Base-by-base conservation (phyloP, 2,329 filamentous ascomycete species). In the Colletotrichum zoysiae region DNA sequence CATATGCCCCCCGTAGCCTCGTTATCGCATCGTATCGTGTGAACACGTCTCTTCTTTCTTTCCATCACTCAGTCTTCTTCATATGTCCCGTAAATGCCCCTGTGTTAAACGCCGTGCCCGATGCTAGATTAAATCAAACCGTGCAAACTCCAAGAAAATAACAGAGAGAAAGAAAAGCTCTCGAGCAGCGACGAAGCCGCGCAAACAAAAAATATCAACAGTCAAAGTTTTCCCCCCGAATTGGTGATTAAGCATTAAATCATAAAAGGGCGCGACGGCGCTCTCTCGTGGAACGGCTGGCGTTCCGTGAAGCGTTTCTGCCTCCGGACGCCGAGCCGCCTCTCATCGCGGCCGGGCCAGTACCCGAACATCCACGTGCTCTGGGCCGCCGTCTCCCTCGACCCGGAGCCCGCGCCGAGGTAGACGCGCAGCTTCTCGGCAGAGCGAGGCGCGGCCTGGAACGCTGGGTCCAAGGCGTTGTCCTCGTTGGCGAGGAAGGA, bases 401-500 rank as follows among this genome's bases (percentile, higher is more conserved):
- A 97, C 83, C 53, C 92, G 85, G 0, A 55, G 0, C 69, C 59
- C n/a, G 59, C 69, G 12, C 65, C 65, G 40, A 71, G 69, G 18
- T 67, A 48, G 16, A 69, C 51, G 44, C 88, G 90, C 30, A 91
- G 86, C 26, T 98, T 86, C 74, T 95, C 92, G 0, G 84, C 84
- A 74, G 91, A 91, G n/a, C 86, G 90, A 38, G 86, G 85, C 3
- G 92, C 90, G 48, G 90, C 88, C 62, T 90, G 87, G 78, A 98
- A 95, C 0, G 92, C 88, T 12, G 90, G 86, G 77, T 97, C 95
- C 6, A 88, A 85, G 2, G 93, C 84, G 23, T 97, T 84, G 33
- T 92, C 91, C 55, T 91, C 91, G 75, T 91, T 91, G 71, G 93
- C 90, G 53, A 95, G 85, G 79, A 95, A 95, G 77, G 90, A 92